phyloP scores from a whole-genome alignment of 2,329 filamentous ascomycete species.

The Paraconiothyrium brasiliense region DNA sequence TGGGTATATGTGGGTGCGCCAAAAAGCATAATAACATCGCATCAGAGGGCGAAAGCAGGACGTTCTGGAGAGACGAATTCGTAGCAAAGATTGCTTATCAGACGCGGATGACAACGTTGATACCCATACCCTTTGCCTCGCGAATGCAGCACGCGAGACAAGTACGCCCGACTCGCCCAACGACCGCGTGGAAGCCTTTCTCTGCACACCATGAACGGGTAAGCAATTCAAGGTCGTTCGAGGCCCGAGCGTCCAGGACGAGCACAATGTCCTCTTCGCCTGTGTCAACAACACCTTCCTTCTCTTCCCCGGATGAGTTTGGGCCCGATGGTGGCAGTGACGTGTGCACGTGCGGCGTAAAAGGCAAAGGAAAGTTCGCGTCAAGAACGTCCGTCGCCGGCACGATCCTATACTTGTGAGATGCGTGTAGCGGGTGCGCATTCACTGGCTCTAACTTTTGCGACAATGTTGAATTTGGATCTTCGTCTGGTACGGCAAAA shows the following conservation, averaged over 20 bases:
- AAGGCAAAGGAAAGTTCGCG: conserved; percentile 37
- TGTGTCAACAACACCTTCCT: conserved; percentile 22
- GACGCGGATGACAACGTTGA: conserved; percentile 69
- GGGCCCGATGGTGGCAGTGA: conserved; percentile 28
- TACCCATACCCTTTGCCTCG: conserved; percentile 75
- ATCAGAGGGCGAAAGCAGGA: neutral
- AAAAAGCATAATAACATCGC: neutral
- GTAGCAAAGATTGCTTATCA: conserved; percentile 25
- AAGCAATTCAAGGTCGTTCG: conserved; percentile 73
- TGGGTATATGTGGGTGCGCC: conserved; percentile 15
- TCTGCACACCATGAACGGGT: conserved; percentile 78
- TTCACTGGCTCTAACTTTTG: conserved; percentile 36
- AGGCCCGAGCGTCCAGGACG: conserved; percentile 63
- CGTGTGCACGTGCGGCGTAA: conserved; percentile 30
- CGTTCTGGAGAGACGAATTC: neutral
- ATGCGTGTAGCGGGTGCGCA: conserved; percentile 53
- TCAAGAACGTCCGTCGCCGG: conserved; percentile 44
- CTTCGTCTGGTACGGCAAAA: conserved; percentile 28
- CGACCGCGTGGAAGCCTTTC: conserved; percentile 76
- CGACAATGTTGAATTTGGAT: conserved; percentile 18
- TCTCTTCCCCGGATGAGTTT: conserved; percentile 20
- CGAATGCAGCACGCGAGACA: conserved; percentile 79
- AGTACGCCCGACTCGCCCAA: conserved; percentile 72
- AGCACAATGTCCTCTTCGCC: conserved; percentile 46
- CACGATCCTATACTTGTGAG: conserved; percentile 49